Conservation (phyloP, 352 stramenopile species). For the Globisporangium radiosum region DNA sequence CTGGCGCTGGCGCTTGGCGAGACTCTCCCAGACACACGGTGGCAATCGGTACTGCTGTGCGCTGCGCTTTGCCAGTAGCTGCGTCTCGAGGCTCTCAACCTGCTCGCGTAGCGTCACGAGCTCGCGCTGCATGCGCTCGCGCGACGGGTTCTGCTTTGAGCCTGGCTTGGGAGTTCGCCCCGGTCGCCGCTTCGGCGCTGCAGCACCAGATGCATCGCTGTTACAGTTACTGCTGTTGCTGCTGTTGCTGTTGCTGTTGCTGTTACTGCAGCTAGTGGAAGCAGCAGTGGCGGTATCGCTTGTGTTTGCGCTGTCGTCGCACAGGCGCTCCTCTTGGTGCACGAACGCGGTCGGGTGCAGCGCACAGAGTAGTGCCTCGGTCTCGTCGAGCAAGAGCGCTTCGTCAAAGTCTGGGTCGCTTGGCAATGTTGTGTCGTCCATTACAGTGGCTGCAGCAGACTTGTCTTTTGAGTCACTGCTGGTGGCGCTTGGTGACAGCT, state of each 20-base stretch:
- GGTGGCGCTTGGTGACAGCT: too few species aligned
- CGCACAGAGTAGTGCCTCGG: slow-evolving; percentile 12
- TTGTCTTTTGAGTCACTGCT: too few species aligned
- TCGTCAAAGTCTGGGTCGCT: slow-evolving; percentile 8
- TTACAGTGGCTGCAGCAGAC: too few species aligned
- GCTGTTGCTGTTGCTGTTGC: not conserved
- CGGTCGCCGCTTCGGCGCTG: too few species aligned
- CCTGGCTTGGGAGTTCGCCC: not conserved
- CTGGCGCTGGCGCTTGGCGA: slow-evolving; percentile 10
- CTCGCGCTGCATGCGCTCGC: slow-evolving; percentile 11
- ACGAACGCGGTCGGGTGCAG: slow-evolving; percentile 12
- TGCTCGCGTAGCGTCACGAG: slow-evolving; percentile 7
- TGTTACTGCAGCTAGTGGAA: not conserved
- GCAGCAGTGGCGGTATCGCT: too few species aligned
- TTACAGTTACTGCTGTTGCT: not conserved
- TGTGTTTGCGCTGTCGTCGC: not conserved
- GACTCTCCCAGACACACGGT: slow-evolving; percentile 5
- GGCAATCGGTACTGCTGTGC: not conserved
- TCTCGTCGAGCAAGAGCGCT: slow-evolving; percentile 12
- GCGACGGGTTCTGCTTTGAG: slow-evolving; percentile 12
- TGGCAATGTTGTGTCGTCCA: not conserved
- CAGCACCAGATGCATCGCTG: too few species aligned
- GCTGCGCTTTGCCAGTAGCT: slow-evolving; percentile 7
- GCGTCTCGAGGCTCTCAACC: slow-evolving; percentile 9
- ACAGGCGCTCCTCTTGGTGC: slow-evolving; percentile 7